Percentiles rank a stretch among this genome's conserved stretches.
phyloP scores from a whole-genome alignment of 768 basidiomycete species.

The Neoboletus magnificus region DNA sequence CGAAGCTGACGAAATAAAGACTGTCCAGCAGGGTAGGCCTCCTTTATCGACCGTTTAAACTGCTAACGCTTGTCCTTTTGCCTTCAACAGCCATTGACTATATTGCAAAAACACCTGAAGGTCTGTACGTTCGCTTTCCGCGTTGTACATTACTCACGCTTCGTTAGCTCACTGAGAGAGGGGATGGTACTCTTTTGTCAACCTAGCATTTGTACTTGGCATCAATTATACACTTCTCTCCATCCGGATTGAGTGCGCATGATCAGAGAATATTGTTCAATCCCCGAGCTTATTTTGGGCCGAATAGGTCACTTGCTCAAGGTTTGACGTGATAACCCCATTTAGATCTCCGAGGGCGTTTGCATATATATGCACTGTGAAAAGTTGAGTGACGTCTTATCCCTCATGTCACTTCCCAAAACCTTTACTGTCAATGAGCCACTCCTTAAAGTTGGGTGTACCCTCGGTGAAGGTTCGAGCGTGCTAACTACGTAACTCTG shows the following conservation, averaged over 20 bases:
- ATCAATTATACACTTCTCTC: slow-evolving; percentile 16
- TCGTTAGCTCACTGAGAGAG: slow-evolving; percentile 45
- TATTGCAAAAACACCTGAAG: slow-evolving; percentile 89
- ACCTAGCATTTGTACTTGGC: slow-evolving; percentile 17
- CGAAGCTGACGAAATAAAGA: slow-evolving; percentile 93
- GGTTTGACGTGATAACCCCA: slow-evolving; percentile 3
- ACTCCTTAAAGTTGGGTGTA: slow-evolving; percentile 51
- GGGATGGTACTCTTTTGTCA: slow-evolving; percentile 6
- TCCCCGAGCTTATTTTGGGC: background rate
- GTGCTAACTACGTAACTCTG: background rate
- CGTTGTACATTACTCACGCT: slow-evolving; percentile 9
- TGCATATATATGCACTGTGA: slow-evolving; percentile 8
- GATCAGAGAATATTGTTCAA: background rate
- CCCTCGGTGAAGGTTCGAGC: slow-evolving; percentile 57
- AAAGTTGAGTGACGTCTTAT: background rate
- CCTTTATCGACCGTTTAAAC: background rate
- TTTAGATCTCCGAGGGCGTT: slow-evolving; percentile 1
- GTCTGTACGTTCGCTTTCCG: slow-evolving; percentile 38
- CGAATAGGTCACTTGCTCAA: slow-evolving; percentile 7
- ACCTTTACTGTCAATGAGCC: slow-evolving; percentile 34
- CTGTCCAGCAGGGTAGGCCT: slow-evolving; percentile 80
- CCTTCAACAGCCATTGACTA: slow-evolving; percentile 79
- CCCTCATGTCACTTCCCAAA: slow-evolving; percentile 8
- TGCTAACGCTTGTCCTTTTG: slow-evolving; percentile 7
- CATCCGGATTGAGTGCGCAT: background rate